These are phyloP conservation scores for Fagopyrum esculentum DNA, from an alignment of 148 eudicot species.

Conservation along the genomic window DNA sequence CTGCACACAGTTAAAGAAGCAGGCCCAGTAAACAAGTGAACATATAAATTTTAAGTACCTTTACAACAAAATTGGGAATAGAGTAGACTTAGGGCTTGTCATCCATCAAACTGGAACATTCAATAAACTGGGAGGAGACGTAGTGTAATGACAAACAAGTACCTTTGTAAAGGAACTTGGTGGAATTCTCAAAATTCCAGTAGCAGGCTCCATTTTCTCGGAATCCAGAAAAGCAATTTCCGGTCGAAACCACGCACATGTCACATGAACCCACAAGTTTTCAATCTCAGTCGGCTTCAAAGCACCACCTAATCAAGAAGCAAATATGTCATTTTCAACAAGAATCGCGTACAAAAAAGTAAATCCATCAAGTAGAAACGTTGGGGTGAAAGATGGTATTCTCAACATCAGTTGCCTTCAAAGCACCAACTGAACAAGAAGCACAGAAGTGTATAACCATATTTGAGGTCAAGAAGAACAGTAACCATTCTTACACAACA, in stretches of 20 bases:
- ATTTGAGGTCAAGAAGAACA: not conserved
- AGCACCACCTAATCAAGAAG: conserved; percentile 68
- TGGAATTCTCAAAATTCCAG: conserved; percentile 68
- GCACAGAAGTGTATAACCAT: not conserved
- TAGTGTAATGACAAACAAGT: not conserved
- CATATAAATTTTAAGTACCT: not conserved
- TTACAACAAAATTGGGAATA: not conserved
- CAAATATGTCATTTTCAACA: not conserved
- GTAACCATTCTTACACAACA: not conserved
- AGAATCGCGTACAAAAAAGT: too few species aligned
- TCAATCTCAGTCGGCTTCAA: conserved; percentile 90
- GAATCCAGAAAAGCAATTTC: conserved; percentile 72
- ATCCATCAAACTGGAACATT: too few species aligned
- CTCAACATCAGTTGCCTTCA: conserved; percentile 88
- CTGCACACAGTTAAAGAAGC: conserved; percentile 32
- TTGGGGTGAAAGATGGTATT: not conserved
- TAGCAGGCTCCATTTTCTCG: conserved; percentile 92
- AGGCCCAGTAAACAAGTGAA: not conserved
- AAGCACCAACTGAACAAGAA: conserved; percentile 68
- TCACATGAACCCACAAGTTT: conserved; percentile 90
- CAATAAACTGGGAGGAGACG: too few species aligned
- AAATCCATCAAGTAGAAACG: too few species aligned
- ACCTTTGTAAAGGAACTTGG: conserved; percentile 64
- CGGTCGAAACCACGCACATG: conserved; percentile 96
- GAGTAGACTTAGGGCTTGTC: not conserved